Percentiles rank a stretch among this genome's conserved stretches.
Conservation (phyloP, 1,284 basidiomycete genomes). For the Sporisorium iseilematis-ciliati region DNA sequence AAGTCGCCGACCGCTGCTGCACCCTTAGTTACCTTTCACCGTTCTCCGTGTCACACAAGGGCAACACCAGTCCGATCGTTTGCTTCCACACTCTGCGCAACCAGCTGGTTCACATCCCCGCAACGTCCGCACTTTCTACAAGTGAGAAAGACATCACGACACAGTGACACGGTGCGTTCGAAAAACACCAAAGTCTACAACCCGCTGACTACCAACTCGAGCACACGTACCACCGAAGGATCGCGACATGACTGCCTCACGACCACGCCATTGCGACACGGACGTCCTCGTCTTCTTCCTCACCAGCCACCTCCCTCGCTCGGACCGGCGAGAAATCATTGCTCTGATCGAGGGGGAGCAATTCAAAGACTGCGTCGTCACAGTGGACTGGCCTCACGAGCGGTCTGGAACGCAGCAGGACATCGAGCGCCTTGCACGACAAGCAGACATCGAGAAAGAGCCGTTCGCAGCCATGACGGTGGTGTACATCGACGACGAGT, state of each 20-base stretch:
- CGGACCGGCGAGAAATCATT: constrained; percentile 12
- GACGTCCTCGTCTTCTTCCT: constrained; percentile 15
- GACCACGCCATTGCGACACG: constrained; percentile 11
- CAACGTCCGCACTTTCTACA: too few relatives aligned
- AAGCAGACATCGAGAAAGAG: constrained; percentile 4
- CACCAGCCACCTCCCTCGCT: constrained; percentile 14
- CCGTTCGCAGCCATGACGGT: constrained; percentile 16
- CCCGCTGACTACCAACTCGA: too few relatives aligned
- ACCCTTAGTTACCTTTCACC: too few relatives aligned
- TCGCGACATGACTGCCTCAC: constrained; percentile 11
- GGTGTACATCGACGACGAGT: constrained; percentile 17
- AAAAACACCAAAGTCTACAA: too few relatives aligned
- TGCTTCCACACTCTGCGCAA: too few relatives aligned
- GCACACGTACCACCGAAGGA: too few relatives aligned
- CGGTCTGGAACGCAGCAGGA: constrained; percentile 9
- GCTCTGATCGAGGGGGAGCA: constrained; percentile 9
- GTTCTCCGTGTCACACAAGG: too few relatives aligned
- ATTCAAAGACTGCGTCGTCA: constrained; percentile 12
- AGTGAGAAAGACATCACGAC: too few relatives aligned
- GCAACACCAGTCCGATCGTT: too few relatives aligned
- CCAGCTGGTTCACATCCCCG: too few relatives aligned
- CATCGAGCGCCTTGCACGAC: constrained; percentile 10
- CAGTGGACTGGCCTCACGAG: constrained; percentile 16
- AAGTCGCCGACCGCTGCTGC: constrained; percentile 13
- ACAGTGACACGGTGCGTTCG: too few relatives aligned